Percentiles rank a stretch among this genome's conserved stretches.
These are phyloP conservation scores for Trapa bicornis DNA, from an alignment of 345 rosid genomes.

Conservation along the genomic window DNA sequence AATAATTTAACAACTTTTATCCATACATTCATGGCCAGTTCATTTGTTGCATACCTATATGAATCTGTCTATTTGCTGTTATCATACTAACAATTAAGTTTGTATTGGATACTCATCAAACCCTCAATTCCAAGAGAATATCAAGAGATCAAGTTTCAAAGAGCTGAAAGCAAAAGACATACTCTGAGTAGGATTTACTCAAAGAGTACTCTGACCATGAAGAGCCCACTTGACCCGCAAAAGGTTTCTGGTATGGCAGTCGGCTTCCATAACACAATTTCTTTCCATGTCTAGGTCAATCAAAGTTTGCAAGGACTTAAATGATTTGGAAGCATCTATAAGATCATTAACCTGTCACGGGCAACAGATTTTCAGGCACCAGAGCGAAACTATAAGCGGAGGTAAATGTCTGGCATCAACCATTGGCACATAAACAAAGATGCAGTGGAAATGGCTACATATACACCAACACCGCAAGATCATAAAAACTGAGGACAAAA, in stretches of 20 bases:
- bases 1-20: no score
- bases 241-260: conserved; percentile 85
- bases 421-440: neutral
- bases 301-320: conserved; percentile 36
- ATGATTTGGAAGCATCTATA: conserved; percentile 54
- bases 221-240: conserved; percentile 84
- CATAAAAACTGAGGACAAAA: neutral
- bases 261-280: conserved; percentile 47
- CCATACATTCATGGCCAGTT: no score
- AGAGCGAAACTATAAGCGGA: neutral
- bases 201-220: conserved; percentile 81
- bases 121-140: no score
- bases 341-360: conserved; percentile 59
- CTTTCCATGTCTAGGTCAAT: conserved; percentile 45
- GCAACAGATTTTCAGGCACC: neutral
- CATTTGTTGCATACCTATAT: no score
- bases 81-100: no score
- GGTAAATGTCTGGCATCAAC: neutral
- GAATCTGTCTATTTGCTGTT: no score
- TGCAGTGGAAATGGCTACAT: no score
- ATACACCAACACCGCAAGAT: neutral
- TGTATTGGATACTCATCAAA: no score
- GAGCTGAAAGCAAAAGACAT: conserved; percentile 13
- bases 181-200: conserved; percentile 63
- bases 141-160: neutral